These are phyloP conservation scores for Fusarium newnesense DNA, from an alignment of 2,329 filamentous ascomycete species.

Conservation along the genomic window DNA sequence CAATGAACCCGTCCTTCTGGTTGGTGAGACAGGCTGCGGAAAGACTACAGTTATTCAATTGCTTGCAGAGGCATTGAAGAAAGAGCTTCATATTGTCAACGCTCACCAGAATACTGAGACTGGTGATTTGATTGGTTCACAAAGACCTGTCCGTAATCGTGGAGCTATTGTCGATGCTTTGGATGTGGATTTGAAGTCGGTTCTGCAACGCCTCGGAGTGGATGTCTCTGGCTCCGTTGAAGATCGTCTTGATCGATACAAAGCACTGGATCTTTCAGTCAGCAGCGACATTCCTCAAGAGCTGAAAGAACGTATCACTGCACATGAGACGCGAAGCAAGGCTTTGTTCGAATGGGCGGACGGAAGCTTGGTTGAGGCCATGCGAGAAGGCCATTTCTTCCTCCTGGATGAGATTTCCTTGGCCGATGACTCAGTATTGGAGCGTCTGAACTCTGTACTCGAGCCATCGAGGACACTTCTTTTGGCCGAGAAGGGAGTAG, in stretches of 20 bases:
- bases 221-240: conserved; percentile 59
- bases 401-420: conserved; percentile 97
- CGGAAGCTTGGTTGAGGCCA: conserved; percentile 91
- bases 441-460: conserved; percentile 94
- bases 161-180: conserved; percentile 76
- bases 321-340: conserved; percentile 72
- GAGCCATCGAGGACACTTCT: conserved; percentile 88
- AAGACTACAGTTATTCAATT: conserved; percentile 98
- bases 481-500: conserved; percentile 91
- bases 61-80: conserved; percentile 81
- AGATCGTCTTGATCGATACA: conserved; percentile 68
- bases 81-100: conserved; percentile 88
- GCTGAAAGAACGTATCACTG: conserved; percentile 58
- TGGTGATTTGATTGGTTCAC: conserved; percentile 94
- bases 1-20: conserved; percentile 91
- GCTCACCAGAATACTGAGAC: conserved; percentile 99
- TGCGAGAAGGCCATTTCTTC: conserved; percentile 91
- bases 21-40: conserved; percentile 96
- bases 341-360: conserved; percentile 97
- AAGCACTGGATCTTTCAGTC: conserved; percentile 58
- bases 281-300: conserved; percentile 60
- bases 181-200: conserved; percentile 65
- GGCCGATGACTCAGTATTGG: conserved; percentile 95
- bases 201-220: conserved; percentile 55
- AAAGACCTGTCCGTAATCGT: conserved; percentile 89